Evolutionary conservation across 1,284 basidiomycete genomes (phyloP).

Genomic region (Trichosporon sp.): DNA sequence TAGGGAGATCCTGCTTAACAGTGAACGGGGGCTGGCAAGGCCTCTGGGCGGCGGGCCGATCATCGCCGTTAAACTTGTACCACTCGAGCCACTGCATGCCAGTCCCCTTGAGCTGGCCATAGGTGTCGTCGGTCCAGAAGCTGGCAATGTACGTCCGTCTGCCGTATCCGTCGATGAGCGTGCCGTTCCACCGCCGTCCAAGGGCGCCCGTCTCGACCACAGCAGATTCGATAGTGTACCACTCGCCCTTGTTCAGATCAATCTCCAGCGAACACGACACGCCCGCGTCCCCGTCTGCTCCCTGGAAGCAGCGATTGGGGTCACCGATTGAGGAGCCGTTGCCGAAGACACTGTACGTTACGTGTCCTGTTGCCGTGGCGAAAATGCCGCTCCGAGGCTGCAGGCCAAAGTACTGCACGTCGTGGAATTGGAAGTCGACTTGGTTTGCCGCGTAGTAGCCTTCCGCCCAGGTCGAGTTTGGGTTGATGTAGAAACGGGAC

Average conservation of each 20-base stretch:
- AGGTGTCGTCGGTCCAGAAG: slow-evolving; percentile 7
- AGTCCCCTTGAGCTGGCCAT: neutral
- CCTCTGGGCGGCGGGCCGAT: neutral
- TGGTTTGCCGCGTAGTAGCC: slow-evolving; percentile 9
- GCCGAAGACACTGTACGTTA: slow-evolving; percentile 8
- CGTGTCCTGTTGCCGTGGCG: slow-evolving; percentile 6
- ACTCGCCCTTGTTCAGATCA: slow-evolving; percentile 3
- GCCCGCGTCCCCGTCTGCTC: slow-evolving; percentile 6
- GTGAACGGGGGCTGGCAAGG: slow-evolving; percentile 5
- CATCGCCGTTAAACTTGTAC: slow-evolving; percentile 4
- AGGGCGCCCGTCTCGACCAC: neutral
- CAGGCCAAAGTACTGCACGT: slow-evolving; percentile 10
- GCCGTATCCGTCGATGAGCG: slow-evolving; percentile 6
- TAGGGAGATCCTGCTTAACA: neutral
- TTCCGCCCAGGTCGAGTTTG: neutral
- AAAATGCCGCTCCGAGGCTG: neutral
- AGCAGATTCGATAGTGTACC: slow-evolving; percentile 5
- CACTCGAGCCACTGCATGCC: slow-evolving; percentile 13
- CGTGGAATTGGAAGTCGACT: slow-evolving; percentile 1
- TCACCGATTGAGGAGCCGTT: neutral
- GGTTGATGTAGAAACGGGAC: slow-evolving; percentile 2
- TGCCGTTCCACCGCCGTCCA: slow-evolving; percentile 13
- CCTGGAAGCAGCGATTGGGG: neutral
- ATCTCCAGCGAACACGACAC: slow-evolving; percentile 3
- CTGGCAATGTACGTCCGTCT: slow-evolving; percentile 5